Evolutionary conservation across 139 green algal genomes (phyloP).

Genomic region (Chlorella sp.): DNA sequence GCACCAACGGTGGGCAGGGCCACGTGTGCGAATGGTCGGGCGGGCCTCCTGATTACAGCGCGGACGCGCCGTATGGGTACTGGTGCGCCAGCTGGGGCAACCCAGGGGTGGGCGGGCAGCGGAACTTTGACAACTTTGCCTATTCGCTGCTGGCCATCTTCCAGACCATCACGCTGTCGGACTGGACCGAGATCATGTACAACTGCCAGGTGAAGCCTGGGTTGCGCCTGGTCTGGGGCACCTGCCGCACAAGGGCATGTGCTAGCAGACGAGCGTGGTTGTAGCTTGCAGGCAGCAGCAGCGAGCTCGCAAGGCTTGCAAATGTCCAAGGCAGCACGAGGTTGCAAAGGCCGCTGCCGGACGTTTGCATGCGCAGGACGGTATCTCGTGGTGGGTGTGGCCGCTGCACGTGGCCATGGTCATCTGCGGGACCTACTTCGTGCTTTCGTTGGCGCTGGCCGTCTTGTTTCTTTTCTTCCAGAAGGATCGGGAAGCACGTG

Average conservation of each 20-base stretch:
- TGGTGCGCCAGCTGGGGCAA: constrained; percentile 41
- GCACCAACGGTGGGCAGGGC: neutral
- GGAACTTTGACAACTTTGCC: constrained; percentile 71
- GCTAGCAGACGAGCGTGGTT: too few relatives aligned
- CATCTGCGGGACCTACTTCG: constrained; percentile 67
- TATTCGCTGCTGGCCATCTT: constrained; percentile 69
- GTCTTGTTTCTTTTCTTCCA: constrained; percentile 57
- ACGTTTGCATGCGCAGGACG: too few relatives aligned
- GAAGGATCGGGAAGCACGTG: constrained; percentile 15
- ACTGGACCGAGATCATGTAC: constrained; percentile 25
- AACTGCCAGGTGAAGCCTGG: neutral
- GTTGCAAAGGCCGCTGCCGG: too few relatives aligned
- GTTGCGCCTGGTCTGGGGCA: too few relatives aligned
- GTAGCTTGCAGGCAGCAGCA: too few relatives aligned
- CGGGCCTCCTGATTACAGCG: neutral
- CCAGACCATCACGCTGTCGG: constrained; percentile 55
- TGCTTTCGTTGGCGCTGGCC: constrained; percentile 68
- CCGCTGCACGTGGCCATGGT: constrained; percentile 70
- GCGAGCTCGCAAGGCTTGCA: too few relatives aligned
- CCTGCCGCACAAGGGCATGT: too few relatives aligned
- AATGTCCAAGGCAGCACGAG: too few relatives aligned
- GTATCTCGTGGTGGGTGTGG: constrained; percentile 33
- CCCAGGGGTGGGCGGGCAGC: constrained; percentile 34
- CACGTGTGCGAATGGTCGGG: neutral
- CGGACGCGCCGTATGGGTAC: neutral